These are phyloP conservation scores for Erythrobasidium yunnanense DNA, from an alignment of 768 basidiomycete species.

Conservation along the genomic window DNA sequence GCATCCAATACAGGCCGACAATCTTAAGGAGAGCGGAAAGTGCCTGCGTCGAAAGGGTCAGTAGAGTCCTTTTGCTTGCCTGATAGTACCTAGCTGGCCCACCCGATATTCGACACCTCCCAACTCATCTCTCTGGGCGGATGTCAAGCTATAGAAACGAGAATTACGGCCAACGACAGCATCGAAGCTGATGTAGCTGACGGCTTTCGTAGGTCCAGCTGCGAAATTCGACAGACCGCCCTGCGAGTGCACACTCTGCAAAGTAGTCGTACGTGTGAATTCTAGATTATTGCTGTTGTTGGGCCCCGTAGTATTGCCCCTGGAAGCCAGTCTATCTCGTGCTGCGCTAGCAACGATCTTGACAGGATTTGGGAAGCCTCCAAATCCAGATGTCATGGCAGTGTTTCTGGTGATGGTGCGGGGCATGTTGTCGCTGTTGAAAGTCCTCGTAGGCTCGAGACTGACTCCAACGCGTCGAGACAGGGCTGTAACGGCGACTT, in stretches of 20 bases:
- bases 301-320: constrained; percentile 54
- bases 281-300: too few relatives aligned
- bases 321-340: constrained; percentile 51
- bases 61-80: too few relatives aligned
- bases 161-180: constrained; percentile 46
- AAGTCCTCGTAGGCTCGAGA: neutral
- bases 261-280: constrained; percentile 58
- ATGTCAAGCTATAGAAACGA: constrained; percentile 50
- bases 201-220: constrained; percentile 44
- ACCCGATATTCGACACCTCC: constrained; percentile 82
- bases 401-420: constrained; percentile 15
- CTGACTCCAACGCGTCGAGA: neutral
- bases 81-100: too few relatives aligned
- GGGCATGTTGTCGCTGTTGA: constrained; percentile 2
- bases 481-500: neutral
- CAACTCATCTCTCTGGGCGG: constrained; percentile 77
- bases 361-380: constrained; percentile 43
- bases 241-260: constrained; percentile 39
- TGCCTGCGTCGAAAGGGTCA: constrained; percentile 20
- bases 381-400: constrained; percentile 35
- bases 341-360: constrained; percentile 47
- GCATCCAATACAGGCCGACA: constrained; percentile 53
- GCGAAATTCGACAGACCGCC: constrained; percentile 41
- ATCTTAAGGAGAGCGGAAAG: constrained; percentile 35
- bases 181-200: constrained; percentile 75